Evolutionary conservation across 805 yeast species (phyloP).

Genomic region (Ogataea corticis): DNA sequence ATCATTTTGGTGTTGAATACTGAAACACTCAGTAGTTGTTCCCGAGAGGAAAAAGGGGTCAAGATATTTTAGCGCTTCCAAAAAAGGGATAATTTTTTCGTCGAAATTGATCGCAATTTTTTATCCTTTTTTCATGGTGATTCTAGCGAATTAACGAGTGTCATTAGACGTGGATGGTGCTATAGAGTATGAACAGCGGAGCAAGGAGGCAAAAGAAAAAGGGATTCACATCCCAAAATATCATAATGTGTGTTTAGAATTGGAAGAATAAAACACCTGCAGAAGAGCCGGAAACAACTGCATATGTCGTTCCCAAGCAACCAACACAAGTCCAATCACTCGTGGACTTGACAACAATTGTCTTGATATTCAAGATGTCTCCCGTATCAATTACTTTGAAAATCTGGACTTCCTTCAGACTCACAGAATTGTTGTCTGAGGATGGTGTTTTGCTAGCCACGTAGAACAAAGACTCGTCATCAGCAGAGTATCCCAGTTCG

Average conservation of each 20-base stretch:
- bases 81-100: conserved; percentile 1
- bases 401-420: conserved; percentile 10
- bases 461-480: conserved; percentile 24
- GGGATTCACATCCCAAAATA: not conserved
- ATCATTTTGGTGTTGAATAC: conserved; percentile 14
- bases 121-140: not conserved
- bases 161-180: not conserved
- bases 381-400: conserved; percentile 24
- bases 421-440: not conserved
- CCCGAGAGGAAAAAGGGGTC: not conserved
- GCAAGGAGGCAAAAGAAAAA: not conserved
- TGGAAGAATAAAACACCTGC: conserved; percentile 12
- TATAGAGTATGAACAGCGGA: not conserved
- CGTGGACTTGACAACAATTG: conserved; percentile 6
- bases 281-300: conserved; percentile 17
- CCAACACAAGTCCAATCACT: conserved; percentile 24
- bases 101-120: no score
- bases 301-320: conserved; percentile 14
- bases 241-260: not conserved
- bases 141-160: conserved; percentile 1
- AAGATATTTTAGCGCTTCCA: conserved; percentile 1
- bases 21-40: not conserved
- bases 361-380: conserved; percentile 19
- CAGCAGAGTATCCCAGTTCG: conserved; percentile 18
- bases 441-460: conserved; percentile 4